Evolutionary conservation across 257 asterid genomes (phyloP).

Genomic region (Nicotiana undulata): DNA sequence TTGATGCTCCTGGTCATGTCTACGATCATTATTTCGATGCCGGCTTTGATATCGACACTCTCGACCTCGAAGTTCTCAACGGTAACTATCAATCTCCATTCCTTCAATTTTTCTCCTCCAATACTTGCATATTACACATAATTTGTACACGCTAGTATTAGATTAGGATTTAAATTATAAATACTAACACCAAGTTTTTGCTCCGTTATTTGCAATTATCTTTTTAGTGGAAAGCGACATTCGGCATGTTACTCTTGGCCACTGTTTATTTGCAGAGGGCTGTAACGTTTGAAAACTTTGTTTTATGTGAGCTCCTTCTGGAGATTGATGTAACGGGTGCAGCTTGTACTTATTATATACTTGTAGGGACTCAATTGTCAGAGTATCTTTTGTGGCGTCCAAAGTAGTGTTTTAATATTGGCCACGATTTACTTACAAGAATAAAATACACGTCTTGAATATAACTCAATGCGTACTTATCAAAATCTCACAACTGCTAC

Average conservation of each 20-base stretch:
- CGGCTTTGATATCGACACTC: conserved; percentile 91
- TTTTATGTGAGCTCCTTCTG: background rate
- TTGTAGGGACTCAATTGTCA: background rate
- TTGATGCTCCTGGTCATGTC: conserved; percentile 92
- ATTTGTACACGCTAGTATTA: background rate
- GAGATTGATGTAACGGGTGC: background rate
- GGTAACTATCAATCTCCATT: conserved; percentile 29
- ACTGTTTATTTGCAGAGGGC: background rate
- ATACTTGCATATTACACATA: background rate
- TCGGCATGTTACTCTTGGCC: background rate
- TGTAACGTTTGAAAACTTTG: background rate
- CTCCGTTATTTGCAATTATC: too few relatives aligned
- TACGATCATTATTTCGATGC: conserved; percentile 78
- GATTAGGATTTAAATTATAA: too few relatives aligned
- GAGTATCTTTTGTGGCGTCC: background rate
- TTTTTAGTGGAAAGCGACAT: background rate
- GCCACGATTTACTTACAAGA: background rate
- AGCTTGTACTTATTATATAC: background rate
- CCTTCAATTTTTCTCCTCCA: background rate
- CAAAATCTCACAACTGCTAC: background rate
- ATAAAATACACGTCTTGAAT: background rate
- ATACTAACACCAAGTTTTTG: too few relatives aligned
- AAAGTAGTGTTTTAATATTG: background rate
- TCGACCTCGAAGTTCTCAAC: conserved; percentile 85
- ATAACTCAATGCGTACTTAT: background rate